Base-by-base conservation (phyloP, 805 yeast genomes). In the Brettanomyces bruxellensis region DNA sequence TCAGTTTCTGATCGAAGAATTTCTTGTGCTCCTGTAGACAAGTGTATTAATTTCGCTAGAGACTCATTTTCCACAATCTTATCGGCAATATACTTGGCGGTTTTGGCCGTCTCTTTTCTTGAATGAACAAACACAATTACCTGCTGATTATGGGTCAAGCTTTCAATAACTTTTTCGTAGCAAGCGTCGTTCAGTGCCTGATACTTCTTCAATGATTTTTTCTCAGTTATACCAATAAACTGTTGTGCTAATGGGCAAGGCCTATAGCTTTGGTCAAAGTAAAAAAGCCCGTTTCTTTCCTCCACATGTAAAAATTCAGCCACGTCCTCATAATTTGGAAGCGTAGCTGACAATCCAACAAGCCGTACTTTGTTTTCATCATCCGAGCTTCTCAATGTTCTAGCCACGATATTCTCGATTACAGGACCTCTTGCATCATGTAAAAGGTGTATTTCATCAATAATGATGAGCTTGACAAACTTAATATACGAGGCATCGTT, bases 371-470 rank as follows among this genome's bases (percentile, higher is more conserved):
- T 57, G 11, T 70, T 66, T 12, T 68, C 72, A 6, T 71, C 72
- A 9, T 64, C 64, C 41, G 71, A 73, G 38, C 70, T 68, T 47
- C 83, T 67, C 14, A 81, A 53, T 1, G 86, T 75, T 58, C 98
- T 73, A 3, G 95, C 79, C 4, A 91, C 91, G 44, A 91, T 83
- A 56, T 84, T 80, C 59, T 91, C 99, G 41, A 91, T 55, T 0
- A 90, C 97, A 0, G 97, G 96, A 3, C 99, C 99, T 70, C 99
- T 80, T 54, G 81, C 88, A 59, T 91, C 98, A 60, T 91, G 96
- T 51, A 91, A 69, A 44, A 91, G 70, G 70, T 91, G 99, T 48
- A 91, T 83, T 63, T 91, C 99, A 69, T 91, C 99, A 44, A 93
- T 79, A 25, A 91, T 83, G 8, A 91, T 64, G 23, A 91, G 70